Evolutionary conservation across 2,329 filamentous ascomycete species (phyloP).

Genomic region (Xylariaceae sp.): DNA sequence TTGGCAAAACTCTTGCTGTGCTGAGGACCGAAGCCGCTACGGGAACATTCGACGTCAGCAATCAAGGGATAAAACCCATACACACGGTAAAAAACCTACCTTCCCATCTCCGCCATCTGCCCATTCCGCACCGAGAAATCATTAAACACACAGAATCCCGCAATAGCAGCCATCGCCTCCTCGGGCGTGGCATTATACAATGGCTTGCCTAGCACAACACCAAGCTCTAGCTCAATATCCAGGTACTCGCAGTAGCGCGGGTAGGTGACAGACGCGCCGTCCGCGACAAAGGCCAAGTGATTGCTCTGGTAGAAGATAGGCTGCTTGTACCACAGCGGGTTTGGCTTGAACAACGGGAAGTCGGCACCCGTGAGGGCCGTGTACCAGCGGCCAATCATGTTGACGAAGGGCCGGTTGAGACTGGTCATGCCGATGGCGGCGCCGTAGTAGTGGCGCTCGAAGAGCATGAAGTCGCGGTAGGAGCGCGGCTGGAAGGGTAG

Average conservation of each 20-base stretch:
- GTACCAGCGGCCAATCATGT: constrained; percentile 15
- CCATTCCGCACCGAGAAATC: constrained; percentile 27
- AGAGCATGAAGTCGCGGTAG: constrained; percentile 31
- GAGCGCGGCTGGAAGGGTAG: constrained; percentile 29
- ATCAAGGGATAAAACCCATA: too few species aligned
- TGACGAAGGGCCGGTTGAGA: constrained; percentile 18
- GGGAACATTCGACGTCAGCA: background rate
- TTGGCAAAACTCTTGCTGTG: constrained; percentile 29
- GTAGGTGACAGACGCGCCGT: constrained; percentile 22
- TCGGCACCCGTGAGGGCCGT: constrained; percentile 17
- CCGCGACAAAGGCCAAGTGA: constrained; percentile 26
- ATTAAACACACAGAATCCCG: constrained; percentile 28
- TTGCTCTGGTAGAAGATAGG: constrained; percentile 30
- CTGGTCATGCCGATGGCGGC: constrained; percentile 23
- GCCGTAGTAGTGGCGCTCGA: constrained; percentile 26
- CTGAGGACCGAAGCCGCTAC: constrained; percentile 27
- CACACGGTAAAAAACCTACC: constrained; percentile 5
- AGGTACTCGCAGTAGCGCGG: constrained; percentile 24
- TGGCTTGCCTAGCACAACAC: constrained; percentile 22
- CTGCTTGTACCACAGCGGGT: constrained; percentile 23
- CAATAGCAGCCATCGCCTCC: constrained; percentile 25
- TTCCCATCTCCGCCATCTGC: constrained; percentile 27
- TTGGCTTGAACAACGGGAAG: constrained; percentile 24
- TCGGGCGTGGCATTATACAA: constrained; percentile 25
- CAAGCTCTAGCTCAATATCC: constrained; percentile 29